Evolutionary conservation across 306 rosid genomes (phyloP), one percentile per base, ranked within the genome.

Genomic region (Cucurbita ficifolia): DNA sequence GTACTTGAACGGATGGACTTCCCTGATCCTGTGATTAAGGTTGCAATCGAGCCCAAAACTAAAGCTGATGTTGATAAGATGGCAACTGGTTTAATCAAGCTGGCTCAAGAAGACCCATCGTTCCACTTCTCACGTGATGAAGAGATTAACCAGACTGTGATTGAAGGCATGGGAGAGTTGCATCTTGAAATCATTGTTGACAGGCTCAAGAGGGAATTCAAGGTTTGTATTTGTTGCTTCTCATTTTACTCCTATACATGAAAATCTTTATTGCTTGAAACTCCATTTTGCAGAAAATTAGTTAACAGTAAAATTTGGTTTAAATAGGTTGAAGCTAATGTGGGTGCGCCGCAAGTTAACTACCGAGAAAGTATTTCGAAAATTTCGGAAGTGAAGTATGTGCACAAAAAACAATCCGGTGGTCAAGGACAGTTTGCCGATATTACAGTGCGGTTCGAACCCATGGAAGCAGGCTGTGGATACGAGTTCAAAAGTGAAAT

Each of bases 81-180:
- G 99, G 96, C 89, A 58, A 77, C 78, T 79, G 97, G 99, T 78
- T 83, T 94, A 80, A 77, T 91, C 75, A 94, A 94, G 83, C 96
- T 94, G 72, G 95, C 99, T 72, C 99, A 94, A 78, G 99, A 94
- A 79, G 99, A 94, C 74, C 99, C 99, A 76, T 94, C 99, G 52
- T 90, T 94, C 82, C 97, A 94, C 76, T 94, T 94, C 84, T 91
- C 99, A 17, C 83, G 99, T 42, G 99, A 94, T 75, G 97, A 94
- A 74, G 99, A 94, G 92, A 80, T 89, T 74, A 94, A 94, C 78
- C 96, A 94, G 82, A 94, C 99, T 0, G 96, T 91, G 65, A 94
- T 94, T n/a, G 99, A 94, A 86, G 99, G 99, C 75, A 94, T 94
- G 99, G 99, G 99, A 68, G 99, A 94, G 79, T 77, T 94, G 83